phyloP scores from a whole-genome alignment of 345 rosid species.

The Jatropha curcas region DNA sequence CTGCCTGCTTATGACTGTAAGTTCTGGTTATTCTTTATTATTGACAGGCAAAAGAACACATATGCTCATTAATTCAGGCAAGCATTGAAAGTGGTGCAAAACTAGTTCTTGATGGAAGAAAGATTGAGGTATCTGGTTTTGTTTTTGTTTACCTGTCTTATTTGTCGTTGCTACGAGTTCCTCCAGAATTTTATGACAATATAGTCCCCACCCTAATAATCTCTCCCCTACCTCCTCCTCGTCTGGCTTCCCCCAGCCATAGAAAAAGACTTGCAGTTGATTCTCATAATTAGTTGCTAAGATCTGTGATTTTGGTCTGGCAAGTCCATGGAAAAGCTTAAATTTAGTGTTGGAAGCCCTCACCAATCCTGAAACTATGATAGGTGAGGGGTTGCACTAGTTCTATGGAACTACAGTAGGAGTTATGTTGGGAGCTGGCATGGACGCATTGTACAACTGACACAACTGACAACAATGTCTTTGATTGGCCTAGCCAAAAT shows the following conservation, averaged over 20 bases:
- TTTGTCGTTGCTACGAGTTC: background rate
- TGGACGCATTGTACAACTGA: too few species aligned
- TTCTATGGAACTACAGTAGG: background rate
- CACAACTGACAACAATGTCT: too few species aligned
- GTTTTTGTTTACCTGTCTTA: background rate
- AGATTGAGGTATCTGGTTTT: conserved; percentile 41
- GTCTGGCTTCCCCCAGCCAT: background rate
- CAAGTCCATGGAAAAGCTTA: background rate
- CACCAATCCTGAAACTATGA: background rate
- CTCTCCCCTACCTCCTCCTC: background rate
- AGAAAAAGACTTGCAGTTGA: background rate
- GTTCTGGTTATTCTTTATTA: conserved; percentile 2
- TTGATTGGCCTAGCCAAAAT: background rate
- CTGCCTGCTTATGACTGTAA: background rate
- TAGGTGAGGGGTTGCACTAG: background rate
- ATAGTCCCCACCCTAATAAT: too few species aligned
- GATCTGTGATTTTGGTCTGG: background rate
- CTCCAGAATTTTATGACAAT: background rate
- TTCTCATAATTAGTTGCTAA: background rate
- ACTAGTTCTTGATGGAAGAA: conserved; percentile 65
- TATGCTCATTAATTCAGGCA: conserved; percentile 45
- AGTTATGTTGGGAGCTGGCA: background rate
- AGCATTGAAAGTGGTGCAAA: conserved; percentile 55
- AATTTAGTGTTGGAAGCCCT: background rate
- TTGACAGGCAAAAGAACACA: conserved; percentile 50